A percentile compares a stretch with the other conserved stretches of the same genome.
Evolutionary conservation across 2,329 filamentous ascomycete species (phyloP).

Genomic region (Paradendryphiella salina): DNA sequence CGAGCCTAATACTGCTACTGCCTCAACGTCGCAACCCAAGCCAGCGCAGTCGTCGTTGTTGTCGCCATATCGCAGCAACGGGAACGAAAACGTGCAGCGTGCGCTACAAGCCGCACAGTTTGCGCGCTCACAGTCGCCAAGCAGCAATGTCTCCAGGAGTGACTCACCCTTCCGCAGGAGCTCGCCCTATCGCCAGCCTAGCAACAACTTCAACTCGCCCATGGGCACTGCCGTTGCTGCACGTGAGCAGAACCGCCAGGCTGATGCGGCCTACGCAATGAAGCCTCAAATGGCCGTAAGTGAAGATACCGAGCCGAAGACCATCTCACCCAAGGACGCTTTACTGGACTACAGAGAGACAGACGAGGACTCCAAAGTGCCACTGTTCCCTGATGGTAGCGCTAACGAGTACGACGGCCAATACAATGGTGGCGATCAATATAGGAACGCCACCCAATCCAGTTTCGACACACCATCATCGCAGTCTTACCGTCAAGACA

Average conservation of each 20-base stretch:
- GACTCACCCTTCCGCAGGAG: constrained; percentile 80
- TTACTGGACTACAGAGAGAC: constrained; percentile 80
- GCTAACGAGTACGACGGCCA: constrained; percentile 55
- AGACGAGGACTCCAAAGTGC: constrained; percentile 70
- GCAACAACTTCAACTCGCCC: constrained; percentile 48
- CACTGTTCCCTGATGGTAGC: constrained; percentile 70
- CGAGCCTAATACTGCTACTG: constrained; percentile 67
- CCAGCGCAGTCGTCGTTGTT: constrained; percentile 56
- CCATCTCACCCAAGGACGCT: constrained; percentile 93
- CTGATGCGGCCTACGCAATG: constrained; percentile 56
- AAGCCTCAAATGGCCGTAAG: constrained; percentile 46
- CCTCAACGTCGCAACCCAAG: constrained; percentile 45
- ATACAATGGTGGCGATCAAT: constrained; percentile 50
- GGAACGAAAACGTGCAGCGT: constrained; percentile 66
- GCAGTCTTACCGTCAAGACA: constrained; percentile 41
- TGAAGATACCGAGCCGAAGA: constrained; percentile 63
- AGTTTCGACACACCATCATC: constrained; percentile 43
- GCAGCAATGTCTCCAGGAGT: constrained; percentile 60
- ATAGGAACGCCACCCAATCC: constrained; percentile 42
- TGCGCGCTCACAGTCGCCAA: constrained; percentile 63
- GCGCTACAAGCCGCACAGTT: constrained; percentile 78
- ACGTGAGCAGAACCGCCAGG: constrained; percentile 65
- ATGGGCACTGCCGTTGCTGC: constrained; percentile 60
- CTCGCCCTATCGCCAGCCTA: constrained; percentile 55
- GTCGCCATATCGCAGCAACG: constrained; percentile 53